Conservation (phyloP, 2,329 filamentous ascomycete species). For the Talaromyces sp. region DNA sequence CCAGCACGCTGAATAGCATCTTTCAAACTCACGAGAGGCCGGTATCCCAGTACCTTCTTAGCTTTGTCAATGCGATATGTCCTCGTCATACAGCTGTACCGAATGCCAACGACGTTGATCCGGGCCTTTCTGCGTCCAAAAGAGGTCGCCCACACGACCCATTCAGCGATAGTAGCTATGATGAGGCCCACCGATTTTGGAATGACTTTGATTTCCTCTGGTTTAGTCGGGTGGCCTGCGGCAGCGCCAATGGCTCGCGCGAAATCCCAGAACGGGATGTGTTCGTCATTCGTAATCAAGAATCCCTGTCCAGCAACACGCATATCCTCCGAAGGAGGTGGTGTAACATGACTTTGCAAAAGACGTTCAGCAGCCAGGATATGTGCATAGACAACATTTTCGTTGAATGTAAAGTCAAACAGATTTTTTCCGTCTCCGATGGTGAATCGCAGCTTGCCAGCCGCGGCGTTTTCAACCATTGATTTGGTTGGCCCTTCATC, state of each 20-base stretch:
- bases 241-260: background rate
- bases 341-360: constrained; percentile 13
- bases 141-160: background rate
- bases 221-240: background rate
- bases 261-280: constrained; percentile 5
- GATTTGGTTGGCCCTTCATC: background rate
- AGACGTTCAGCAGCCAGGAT: constrained; percentile 23
- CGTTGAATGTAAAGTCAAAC: constrained; percentile 23
- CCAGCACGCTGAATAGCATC: background rate
- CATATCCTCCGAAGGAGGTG: background rate
- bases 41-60: background rate
- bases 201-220: background rate
- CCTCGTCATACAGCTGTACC: constrained; percentile 3
- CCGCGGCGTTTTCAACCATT: background rate
- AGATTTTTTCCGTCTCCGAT: constrained; percentile 24
- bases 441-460: constrained; percentile 8
- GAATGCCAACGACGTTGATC: constrained; percentile 1
- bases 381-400: constrained; percentile 22
- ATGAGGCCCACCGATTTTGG: background rate
- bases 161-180: background rate
- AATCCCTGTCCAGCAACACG: constrained; percentile 1
- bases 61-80: constrained; percentile 1
- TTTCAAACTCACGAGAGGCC: background rate
- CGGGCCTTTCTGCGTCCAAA: background rate
- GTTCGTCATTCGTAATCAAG: constrained; percentile 5